A percentile compares a stretch with the other conserved stretches of the same genome.
Conservation (phyloP, 495 filamentous ascomycete genomes). For the Penicillium bovifimosum region DNA sequence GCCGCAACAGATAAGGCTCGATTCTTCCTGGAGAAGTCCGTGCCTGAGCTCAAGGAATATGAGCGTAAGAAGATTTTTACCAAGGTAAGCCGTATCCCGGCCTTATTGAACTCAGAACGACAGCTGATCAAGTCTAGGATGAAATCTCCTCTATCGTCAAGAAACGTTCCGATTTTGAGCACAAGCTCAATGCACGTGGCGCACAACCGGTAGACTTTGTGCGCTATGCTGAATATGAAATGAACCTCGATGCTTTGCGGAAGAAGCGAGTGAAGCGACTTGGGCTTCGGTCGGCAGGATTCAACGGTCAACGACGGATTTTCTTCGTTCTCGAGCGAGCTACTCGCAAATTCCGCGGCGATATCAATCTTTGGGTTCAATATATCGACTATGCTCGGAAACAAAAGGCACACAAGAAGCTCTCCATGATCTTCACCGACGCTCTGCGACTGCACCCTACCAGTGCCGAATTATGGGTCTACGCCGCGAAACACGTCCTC, state of each 20-base stretch:
- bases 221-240: slow-evolving; percentile 85
- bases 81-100: slow-evolving; percentile 43
- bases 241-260: slow-evolving; percentile 77
- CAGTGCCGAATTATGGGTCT: slow-evolving; percentile 79
- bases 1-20: slow-evolving; percentile 87
- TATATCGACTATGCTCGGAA: slow-evolving; percentile 78
- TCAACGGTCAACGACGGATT: slow-evolving; percentile 71
- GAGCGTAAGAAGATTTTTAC: slow-evolving; percentile 84
- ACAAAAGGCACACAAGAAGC: slow-evolving; percentile 73
- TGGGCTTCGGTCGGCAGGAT: slow-evolving; percentile 56
- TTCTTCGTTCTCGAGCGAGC: slow-evolving; percentile 86
- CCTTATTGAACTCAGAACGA: background rate
- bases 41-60: slow-evolving; percentile 84
- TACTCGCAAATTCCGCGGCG: slow-evolving; percentile 78
- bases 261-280: slow-evolving; percentile 76
- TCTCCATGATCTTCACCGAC: slow-evolving; percentile 67
- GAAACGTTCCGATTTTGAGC: slow-evolving; percentile 90
- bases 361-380: slow-evolving; percentile 81
- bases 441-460: slow-evolving; percentile 80
- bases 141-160: slow-evolving; percentile 83
- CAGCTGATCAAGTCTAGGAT: slow-evolving; percentile 45
- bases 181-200: slow-evolving; percentile 77
- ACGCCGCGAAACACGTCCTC: slow-evolving; percentile 70
- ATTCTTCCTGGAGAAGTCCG: slow-evolving; percentile 85
- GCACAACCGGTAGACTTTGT: slow-evolving; percentile 71